Conservation (phyloP, 768 basidiomycete species). For the Boletus rufocinnamomeus region DNA sequence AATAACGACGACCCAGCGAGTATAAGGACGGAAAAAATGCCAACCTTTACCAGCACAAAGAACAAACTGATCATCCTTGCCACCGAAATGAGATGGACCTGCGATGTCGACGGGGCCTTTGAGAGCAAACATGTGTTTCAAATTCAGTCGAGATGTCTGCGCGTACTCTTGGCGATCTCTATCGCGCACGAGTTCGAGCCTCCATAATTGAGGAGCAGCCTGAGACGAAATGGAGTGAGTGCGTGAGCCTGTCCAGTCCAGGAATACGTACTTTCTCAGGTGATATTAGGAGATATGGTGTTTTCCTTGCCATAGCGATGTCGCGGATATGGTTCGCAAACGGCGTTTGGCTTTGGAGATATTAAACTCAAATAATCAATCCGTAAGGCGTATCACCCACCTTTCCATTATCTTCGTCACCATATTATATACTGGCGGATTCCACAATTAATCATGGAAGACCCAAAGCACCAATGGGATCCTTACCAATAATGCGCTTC, state of each 20-base stretch:
- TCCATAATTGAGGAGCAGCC: constrained; percentile 82
- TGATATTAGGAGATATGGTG: constrained; percentile 45
- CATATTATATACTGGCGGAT: constrained; percentile 48
- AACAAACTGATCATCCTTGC: constrained; percentile 75
- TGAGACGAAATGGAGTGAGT: constrained; percentile 30
- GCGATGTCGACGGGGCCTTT: constrained; percentile 71
- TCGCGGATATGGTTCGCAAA: constrained; percentile 58
- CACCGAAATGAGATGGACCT: constrained; percentile 82
- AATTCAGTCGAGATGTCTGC: constrained; percentile 33
- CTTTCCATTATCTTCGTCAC: constrained; percentile 45
- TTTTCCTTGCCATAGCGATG: constrained; percentile 47
- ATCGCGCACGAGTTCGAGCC: constrained; percentile 63
- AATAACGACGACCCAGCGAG: background rate
- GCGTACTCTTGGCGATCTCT: constrained; percentile 38
- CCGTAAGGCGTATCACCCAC: constrained; percentile 30
- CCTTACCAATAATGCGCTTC: constrained; percentile 54
- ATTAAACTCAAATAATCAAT: constrained; percentile 14
- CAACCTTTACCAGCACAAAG: constrained; percentile 76
- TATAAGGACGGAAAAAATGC: constrained; percentile 6
- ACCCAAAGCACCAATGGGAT: background rate
- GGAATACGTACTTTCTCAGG: constrained; percentile 29
- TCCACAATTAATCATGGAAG: constrained; percentile 5
- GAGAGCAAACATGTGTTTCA: constrained; percentile 75
- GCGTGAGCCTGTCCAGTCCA: constrained; percentile 11
- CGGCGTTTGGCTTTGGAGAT: constrained; percentile 47